Evolutionary conservation across 345 rosid species (phyloP).

Genomic region (Salix purpurea): DNA sequence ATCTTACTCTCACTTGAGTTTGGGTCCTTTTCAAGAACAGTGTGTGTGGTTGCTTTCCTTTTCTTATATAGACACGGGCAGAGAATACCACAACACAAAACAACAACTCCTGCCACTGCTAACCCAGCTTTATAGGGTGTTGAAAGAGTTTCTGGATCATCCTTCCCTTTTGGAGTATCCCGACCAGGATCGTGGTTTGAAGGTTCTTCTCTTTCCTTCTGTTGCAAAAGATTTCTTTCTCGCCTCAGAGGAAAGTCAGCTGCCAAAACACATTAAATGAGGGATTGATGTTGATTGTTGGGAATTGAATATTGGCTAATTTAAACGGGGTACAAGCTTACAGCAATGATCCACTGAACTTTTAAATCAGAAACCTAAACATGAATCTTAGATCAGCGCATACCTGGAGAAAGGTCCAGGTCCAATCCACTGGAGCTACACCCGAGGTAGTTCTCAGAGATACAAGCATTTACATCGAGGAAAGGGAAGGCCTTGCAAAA

Average conservation of each 20-base stretch:
- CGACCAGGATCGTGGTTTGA: not conserved
- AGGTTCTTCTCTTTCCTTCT: slow-evolving; percentile 24
- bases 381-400: slow-evolving; percentile 9
- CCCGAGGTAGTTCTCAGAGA: slow-evolving; percentile 27
- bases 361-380: slow-evolving; percentile 1
- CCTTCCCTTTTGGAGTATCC: slow-evolving; percentile 3
- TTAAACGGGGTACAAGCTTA: not conserved
- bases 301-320: not conserved
- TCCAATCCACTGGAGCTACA: slow-evolving; percentile 38
- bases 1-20: slow-evolving; percentile 54
- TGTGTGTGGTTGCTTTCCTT: slow-evolving; percentile 52
- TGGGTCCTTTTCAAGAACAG: slow-evolving; percentile 52
- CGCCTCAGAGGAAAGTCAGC: slow-evolving; percentile 21
- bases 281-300: not conserved
- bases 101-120: slow-evolving; percentile 49
- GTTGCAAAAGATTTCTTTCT: slow-evolving; percentile 56
- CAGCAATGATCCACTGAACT: not conserved
- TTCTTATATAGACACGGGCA: slow-evolving; percentile 59
- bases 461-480: slow-evolving; percentile 44
- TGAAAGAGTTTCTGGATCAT: slow-evolving; percentile 2
- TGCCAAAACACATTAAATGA: slow-evolving; percentile 26
- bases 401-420: slow-evolving; percentile 45
- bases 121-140: slow-evolving; percentile 35
- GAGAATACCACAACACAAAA: slow-evolving; percentile 46
- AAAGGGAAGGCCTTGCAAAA: slow-evolving; percentile 57